These are phyloP conservation scores for Lathyrus oleraceus DNA, from an alignment of 306 rosid genomes.

Conservation along the genomic window DNA sequence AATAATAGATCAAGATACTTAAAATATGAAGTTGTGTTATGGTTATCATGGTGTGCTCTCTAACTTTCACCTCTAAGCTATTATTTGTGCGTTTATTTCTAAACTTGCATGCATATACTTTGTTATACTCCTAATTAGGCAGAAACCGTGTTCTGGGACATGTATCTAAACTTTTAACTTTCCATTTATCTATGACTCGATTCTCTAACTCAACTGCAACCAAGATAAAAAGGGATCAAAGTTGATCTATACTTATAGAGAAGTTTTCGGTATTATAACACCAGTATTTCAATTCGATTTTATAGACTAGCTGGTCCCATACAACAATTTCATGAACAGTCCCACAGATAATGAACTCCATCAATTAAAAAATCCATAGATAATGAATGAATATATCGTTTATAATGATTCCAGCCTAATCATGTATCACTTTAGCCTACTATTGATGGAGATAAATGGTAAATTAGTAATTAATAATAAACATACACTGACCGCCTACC, in stretches of 20 bases:
- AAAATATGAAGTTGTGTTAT: not conserved
- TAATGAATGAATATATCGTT: not conserved
- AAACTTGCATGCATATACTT: not conserved
- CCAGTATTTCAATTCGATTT: not conserved
- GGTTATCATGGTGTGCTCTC: not conserved
- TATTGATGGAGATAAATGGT: constrained; percentile 2
- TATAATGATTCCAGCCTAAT: not conserved
- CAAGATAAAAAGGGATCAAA: not conserved
- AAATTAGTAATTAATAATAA: constrained; percentile 14
- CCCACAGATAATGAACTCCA: not conserved
- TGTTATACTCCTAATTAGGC: not conserved
- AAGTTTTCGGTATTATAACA: not conserved
- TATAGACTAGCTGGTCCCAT: not conserved
- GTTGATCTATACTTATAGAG: not conserved
- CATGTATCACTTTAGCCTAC: constrained; percentile 15
- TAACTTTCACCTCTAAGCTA: not conserved
- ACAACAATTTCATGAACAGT: not conserved
- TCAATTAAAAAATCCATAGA: constrained; percentile 20
- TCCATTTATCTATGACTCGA: not conserved
- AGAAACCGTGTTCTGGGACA: not conserved
- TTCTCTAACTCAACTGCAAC: not conserved
- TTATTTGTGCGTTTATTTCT: not conserved
- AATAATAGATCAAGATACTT: not conserved
- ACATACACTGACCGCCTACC: constrained; percentile 41
- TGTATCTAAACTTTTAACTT: not conserved